Conservation (phyloP, 768 basidiomycete species). For the Hypsizygus marmoreus region DNA sequence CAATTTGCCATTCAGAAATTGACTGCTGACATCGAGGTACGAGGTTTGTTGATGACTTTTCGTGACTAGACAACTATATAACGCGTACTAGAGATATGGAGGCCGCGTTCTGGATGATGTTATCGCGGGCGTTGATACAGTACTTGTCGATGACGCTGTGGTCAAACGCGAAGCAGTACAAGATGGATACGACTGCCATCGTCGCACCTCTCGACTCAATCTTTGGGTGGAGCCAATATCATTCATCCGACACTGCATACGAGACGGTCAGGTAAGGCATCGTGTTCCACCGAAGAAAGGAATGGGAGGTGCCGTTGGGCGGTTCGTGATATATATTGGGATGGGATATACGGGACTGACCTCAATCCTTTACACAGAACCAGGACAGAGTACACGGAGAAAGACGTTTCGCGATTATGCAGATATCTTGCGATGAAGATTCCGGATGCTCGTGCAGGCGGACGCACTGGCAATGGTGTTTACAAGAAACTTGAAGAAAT, state of each 20-base stretch:
- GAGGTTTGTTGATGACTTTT: no score
- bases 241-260: constrained; percentile 19
- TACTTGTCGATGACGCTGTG: constrained; percentile 21
- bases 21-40: constrained; percentile 35
- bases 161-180: constrained; percentile 16
- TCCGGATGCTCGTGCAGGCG: constrained; percentile 38
- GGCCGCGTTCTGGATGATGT: constrained; percentile 18
- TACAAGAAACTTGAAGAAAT: constrained; percentile 32
- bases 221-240: constrained; percentile 22
- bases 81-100: constrained; percentile 18
- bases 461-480: constrained; percentile 37
- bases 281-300: constrained; percentile 6
- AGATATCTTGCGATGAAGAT: constrained; percentile 35
- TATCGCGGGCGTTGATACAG: constrained; percentile 19
- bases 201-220: constrained; percentile 1
- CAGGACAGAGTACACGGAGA: constrained; percentile 33
- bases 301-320: constrained; percentile 19
- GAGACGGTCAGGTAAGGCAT: constrained; percentile 11
- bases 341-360: no score
- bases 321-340: background rate
- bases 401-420: constrained; percentile 41
- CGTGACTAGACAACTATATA: background rate
- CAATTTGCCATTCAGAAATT: constrained; percentile 19
- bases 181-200: constrained; percentile 19
- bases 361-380: constrained; percentile 7